A percentile compares a stretch with the other conserved stretches of the same genome.
Conservation (phyloP, 441 rosid genomes). For the Erodium trifolium region DNA sequence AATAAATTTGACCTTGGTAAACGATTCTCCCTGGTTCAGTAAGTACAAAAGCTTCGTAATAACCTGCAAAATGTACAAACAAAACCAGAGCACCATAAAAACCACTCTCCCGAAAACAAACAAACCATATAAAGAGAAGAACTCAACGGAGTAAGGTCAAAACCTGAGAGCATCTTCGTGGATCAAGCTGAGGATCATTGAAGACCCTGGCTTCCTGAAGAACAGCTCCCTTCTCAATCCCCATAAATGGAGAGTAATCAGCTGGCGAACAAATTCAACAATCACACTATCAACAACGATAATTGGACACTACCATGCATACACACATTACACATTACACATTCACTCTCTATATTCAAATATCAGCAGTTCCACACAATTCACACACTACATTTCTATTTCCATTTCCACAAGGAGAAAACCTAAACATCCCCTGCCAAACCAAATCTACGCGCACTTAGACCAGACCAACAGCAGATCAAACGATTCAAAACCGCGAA, state of each 20-base stretch:
- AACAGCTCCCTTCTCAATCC: conserved; percentile 97
- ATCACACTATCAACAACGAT: not conserved
- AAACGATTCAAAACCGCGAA: conserved; percentile 12
- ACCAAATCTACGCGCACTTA: conserved; percentile 10
- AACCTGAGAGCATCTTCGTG: conserved; percentile 98
- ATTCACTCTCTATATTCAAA: not conserved
- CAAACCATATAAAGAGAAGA: conserved; percentile 9
- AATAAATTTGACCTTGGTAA: conserved; percentile 61
- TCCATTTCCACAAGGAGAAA: not conserved
- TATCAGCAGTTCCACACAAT: not conserved
- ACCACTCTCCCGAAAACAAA: conserved; percentile 1
- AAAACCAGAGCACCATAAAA: conserved; percentile 18
- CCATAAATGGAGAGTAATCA: conserved; percentile 92
- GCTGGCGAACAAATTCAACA: conserved; percentile 34
- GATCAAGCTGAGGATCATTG: conserved; percentile 96
- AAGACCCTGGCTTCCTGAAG: conserved; percentile 98
- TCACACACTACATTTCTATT: conserved; percentile 22
- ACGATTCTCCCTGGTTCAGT: conserved; percentile 91
- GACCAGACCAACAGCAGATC: conserved; percentile 4
- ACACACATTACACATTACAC: not conserved
- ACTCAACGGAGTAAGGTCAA: conserved; percentile 13
- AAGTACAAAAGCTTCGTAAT: conserved; percentile 92
- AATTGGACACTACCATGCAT: not conserved
- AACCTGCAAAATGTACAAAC: conserved; percentile 46
- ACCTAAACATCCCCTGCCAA: conserved; percentile 24